Conservation (phyloP, 805 yeast genomes). For the Barnettozyma wickerhamii region DNA sequence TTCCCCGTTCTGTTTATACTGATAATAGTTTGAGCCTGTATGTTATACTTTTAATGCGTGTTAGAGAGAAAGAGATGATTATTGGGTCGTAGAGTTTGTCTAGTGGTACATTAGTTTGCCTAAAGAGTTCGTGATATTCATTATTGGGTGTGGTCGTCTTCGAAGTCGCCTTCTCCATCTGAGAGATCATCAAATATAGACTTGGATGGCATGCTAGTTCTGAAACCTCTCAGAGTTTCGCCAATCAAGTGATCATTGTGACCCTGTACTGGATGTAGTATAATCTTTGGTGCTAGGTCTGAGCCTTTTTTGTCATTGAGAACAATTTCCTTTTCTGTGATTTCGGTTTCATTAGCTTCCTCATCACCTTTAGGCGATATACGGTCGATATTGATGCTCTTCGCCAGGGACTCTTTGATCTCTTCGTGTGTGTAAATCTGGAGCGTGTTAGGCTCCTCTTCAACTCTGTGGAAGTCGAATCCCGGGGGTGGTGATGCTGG, state of each 20-base stretch:
- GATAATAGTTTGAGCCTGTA: neutral
- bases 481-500: slow-evolving; percentile 41
- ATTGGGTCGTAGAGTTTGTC: too few species aligned
- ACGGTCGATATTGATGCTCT: slow-evolving; percentile 9
- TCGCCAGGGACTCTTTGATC: slow-evolving; percentile 12
- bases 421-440: slow-evolving; percentile 25
- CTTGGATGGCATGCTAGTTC: slow-evolving; percentile 34
- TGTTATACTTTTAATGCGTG: too few species aligned
- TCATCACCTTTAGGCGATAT: slow-evolving; percentile 8
- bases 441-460: slow-evolving; percentile 32
- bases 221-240: slow-evolving; percentile 22
- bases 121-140: too few species aligned
- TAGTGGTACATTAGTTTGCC: neutral
- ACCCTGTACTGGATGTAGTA: slow-evolving; percentile 23
- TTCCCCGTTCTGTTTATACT: neutral
- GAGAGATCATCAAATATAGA: slow-evolving; percentile 33
- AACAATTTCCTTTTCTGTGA: slow-evolving; percentile 18
- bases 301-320: slow-evolving; percentile 17
- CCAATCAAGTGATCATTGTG: slow-evolving; percentile 24
- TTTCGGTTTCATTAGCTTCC: neutral
- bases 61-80: too few species aligned
- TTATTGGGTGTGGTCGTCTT: slow-evolving; percentile 3
- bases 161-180: slow-evolving; percentile 8
- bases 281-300: slow-evolving; percentile 20
- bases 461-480: slow-evolving; percentile 33